Base-by-base conservation (phyloP, 805 yeast species). In the Barnettozyma sucrosica region DNA sequence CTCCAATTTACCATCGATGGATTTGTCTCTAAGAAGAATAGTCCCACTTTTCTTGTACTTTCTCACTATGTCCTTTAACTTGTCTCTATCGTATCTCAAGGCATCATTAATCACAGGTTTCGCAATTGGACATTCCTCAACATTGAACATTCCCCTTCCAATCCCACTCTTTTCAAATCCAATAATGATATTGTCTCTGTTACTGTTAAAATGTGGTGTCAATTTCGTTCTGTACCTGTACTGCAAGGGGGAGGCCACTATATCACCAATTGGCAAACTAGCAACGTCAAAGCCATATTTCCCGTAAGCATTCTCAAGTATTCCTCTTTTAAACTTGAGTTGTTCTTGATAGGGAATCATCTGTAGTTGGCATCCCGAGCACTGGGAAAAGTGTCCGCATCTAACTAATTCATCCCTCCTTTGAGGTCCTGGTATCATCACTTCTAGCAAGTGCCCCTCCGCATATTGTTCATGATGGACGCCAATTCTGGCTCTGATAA, bases 331-430 rank as follows among this genome's bases (percentile, higher is more conserved):
- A 59, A 86, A 73, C 24, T 63, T 64, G 40, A 92, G 71, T 67
- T 92, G 98, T 36, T 80, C 72, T 0, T 73, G 74, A 63, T 92
- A 92, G 1, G 76, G 69, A 25, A 89, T 67, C 67, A 80, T 81
- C 61, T 92, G 98, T 59, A 81, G 84, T 66, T 93, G 98, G 64
- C 98, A 90, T 2, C 98, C 98, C 1, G 95, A 86, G 62, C 97
- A 90, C 52, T 78, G 77, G 6, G 90, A 90, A 67, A 90, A 92
- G 67, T 92, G 88, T 54, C 77, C 72, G 53, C 79, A 77, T 44
- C 80, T 76, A 42, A 85, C 72, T 7, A 69, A 59, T 49, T 81
- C 80, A 51, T 87, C 74, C 23, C 78, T 66, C 53, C 87, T 59
- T 72, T 63, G 30, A 37, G 54, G 2, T 48, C 84, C 73, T 2